Evolutionary conservation across 2,329 filamentous ascomycete genomes (phyloP).

Genomic region (Stachybotrys elegans): DNA sequence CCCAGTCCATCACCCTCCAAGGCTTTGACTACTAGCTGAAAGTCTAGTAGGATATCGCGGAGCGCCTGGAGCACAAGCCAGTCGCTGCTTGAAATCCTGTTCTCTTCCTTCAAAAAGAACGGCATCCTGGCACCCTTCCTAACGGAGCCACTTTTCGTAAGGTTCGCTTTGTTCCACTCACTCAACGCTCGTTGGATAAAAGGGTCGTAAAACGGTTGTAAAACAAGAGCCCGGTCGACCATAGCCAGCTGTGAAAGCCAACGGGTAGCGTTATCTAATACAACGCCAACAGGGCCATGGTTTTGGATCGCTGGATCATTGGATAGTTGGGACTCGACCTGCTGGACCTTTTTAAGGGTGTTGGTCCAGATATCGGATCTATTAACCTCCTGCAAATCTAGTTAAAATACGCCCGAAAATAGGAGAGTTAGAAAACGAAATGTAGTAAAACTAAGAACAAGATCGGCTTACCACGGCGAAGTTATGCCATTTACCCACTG

Average conservation of each 20-base stretch:
- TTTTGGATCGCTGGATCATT: conserved; percentile 4
- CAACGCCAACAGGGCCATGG: conserved; percentile 8
- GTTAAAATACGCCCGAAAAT: no score
- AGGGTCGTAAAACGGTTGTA: conserved; percentile 3
- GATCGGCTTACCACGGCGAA: no score
- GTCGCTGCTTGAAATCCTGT: not conserved
- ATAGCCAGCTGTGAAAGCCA: conserved; percentile 12
- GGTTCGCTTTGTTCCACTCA: not conserved
- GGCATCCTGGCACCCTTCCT: not conserved
- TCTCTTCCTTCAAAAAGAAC: not conserved
- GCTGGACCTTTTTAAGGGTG: conserved; percentile 6
- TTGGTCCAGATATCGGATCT: conserved; percentile 8
- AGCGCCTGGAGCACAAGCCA: not conserved
- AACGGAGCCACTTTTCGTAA: not conserved
- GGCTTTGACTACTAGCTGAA: not conserved
- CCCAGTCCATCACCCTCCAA: not conserved
- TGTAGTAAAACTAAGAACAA: no score
- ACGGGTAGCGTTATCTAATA: conserved; percentile 10
- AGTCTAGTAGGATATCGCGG: not conserved
- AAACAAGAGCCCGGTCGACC: conserved; percentile 7
- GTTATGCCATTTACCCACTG: conserved; percentile 10
- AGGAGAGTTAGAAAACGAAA: no score
- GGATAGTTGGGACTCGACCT: conserved; percentile 1
- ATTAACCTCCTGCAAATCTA: no score
- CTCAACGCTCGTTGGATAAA: not conserved